A percentile compares a stretch with the other conserved stretches of the same genome.
Evolutionary conservation across 2,329 filamentous ascomycete genomes (phyloP).

Genomic region (Sarocladium oryzae): DNA sequence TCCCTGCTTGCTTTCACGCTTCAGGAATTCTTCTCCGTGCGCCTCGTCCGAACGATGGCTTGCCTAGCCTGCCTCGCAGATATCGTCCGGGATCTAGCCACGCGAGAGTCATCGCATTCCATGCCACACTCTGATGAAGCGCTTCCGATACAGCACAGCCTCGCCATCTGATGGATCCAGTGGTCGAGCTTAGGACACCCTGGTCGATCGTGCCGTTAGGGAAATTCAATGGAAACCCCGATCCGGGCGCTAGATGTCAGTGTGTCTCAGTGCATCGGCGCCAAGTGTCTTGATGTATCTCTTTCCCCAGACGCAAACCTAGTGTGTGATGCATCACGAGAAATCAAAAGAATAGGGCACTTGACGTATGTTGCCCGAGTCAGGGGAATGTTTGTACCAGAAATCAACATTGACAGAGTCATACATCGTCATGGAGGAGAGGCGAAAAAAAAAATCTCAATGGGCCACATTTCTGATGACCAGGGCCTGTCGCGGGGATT

Average conservation of each 20-base stretch:
- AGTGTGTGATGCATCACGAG: background rate
- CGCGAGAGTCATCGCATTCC: background rate
- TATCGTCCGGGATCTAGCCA: background rate
- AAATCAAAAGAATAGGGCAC: background rate
- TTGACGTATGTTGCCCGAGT: background rate
- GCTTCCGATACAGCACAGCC: slow-evolving; percentile 2
- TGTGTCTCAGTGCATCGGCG: slow-evolving; percentile 8
- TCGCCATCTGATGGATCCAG: background rate
- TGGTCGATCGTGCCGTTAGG: slow-evolving; percentile 9
- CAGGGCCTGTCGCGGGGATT: background rate
- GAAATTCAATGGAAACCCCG: background rate
- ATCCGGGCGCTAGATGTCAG: slow-evolving; percentile 7
- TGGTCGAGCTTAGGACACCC: slow-evolving; percentile 3
- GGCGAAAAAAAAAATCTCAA: background rate
- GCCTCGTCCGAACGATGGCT: slow-evolving; percentile 8
- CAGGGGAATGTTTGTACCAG: background rate
- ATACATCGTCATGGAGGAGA: background rate
- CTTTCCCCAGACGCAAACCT: slow-evolving; percentile 2
- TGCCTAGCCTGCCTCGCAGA: background rate
- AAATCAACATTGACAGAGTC: background rate
- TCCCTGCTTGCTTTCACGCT: background rate
- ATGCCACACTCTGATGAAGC: background rate
- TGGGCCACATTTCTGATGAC: background rate
- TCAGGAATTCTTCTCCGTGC: slow-evolving; percentile 9
- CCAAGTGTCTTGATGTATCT: slow-evolving; percentile 5